A percentile compares a stretch with the other conserved stretches of the same genome.
phyloP scores from a whole-genome alignment of 2,329 filamentous ascomycete species.

The Pyrenochaeta sp. region DNA sequence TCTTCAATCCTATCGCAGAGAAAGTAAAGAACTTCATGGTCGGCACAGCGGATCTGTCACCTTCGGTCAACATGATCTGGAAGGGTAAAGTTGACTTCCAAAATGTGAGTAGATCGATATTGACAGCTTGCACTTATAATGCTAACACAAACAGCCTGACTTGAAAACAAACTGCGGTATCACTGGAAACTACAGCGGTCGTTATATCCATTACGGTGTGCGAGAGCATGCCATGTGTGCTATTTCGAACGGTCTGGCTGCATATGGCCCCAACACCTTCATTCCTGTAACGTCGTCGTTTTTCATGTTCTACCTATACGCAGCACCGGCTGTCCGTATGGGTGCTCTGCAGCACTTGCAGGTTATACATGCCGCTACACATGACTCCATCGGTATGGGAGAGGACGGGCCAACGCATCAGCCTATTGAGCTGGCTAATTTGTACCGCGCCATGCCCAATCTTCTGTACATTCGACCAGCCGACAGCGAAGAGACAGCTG shows the following conservation, averaged over 20 bases:
- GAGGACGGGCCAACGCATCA: conserved; percentile 70
- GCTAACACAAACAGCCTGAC: too few relatives aligned
- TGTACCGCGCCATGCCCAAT: conserved; percentile 70
- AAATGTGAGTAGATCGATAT: conserved; percentile 45
- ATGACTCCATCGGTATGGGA: conserved; percentile 64
- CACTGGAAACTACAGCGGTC: conserved; percentile 62
- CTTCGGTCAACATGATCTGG: conserved; percentile 62
- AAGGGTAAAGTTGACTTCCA: conserved; percentile 61
- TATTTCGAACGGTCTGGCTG: conserved; percentile 63
- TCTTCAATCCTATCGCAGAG: conserved; percentile 67
- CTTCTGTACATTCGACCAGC: conserved; percentile 66
- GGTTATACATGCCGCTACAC: conserved; percentile 67
- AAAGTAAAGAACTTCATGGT: conserved; percentile 95
- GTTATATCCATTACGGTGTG: conserved; percentile 56
- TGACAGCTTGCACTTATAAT: conserved; percentile 18
- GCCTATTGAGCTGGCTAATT: conserved; percentile 63
- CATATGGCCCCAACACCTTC: conserved; percentile 54
- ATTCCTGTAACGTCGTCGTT: conserved; percentile 62
- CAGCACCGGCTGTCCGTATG: conserved; percentile 67
- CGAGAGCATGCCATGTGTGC: conserved; percentile 49
- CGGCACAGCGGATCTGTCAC: conserved; percentile 65
- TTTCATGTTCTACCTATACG: conserved; percentile 70
- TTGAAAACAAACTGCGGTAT: conserved; percentile 54
- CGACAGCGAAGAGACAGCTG: conserved; percentile 65
- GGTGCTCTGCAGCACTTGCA: conserved; percentile 64